Percentiles rank a stretch among this genome's conserved stretches.
phyloP scores from a whole-genome alignment of 2,329 filamentous ascomycete species.

The Colletotrichum sp. region DNA sequence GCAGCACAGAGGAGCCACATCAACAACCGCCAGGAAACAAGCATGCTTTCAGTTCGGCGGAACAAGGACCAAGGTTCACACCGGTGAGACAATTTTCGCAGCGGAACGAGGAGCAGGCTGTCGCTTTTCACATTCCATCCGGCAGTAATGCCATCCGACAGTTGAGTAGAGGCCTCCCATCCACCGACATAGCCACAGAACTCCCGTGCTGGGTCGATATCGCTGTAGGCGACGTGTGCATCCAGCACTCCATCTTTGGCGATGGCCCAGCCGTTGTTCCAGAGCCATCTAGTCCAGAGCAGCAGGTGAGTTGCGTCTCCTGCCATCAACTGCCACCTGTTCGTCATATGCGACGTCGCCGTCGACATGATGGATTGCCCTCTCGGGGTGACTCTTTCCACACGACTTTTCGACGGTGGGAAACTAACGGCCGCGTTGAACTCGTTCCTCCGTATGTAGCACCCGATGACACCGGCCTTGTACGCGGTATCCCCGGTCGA shows the following conservation, averaged over 20 bases:
- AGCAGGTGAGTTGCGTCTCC: not conserved
- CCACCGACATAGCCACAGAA: not conserved
- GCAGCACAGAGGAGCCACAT: not conserved
- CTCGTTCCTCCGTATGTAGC: not conserved
- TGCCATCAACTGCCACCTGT: not conserved
- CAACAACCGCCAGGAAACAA: not conserved
- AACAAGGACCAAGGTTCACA: not conserved
- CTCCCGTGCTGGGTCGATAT: not conserved
- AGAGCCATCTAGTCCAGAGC: not conserved
- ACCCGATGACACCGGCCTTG: not conserved
- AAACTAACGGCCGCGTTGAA: not conserved
- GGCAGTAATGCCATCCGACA: not conserved
- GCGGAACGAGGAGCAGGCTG: not conserved
- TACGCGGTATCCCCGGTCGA: not conserved
- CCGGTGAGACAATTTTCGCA: not conserved
- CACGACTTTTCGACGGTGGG: not conserved
- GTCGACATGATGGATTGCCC: not conserved
- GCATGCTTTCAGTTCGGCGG: not conserved
- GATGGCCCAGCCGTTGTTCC: not conserved
- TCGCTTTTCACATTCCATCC: not conserved
- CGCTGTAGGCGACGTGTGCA: not conserved
- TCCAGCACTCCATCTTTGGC: not conserved
- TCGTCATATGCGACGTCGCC: not conserved
- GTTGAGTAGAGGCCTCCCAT: not conserved
- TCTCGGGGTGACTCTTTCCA: not conserved